Conservation (phyloP, 202 grass and related monocot species). For the Carex arenaria region DNA sequence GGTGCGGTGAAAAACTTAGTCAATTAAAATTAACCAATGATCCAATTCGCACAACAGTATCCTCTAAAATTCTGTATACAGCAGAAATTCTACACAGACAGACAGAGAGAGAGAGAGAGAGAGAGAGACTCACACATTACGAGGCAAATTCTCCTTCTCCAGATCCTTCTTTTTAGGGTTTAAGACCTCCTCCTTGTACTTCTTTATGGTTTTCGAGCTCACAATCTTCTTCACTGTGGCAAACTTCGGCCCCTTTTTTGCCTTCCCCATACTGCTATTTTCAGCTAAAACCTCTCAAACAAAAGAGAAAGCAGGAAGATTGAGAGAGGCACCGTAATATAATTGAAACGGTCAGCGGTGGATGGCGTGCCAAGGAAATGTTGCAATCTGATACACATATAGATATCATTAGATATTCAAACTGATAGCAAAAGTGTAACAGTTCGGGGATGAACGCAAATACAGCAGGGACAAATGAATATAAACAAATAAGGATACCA, state of each 20-base stretch:
- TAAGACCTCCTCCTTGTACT: conserved; percentile 87
- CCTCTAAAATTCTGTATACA: not conserved
- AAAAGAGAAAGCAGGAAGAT: not conserved
- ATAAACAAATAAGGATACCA: too few species aligned
- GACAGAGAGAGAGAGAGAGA: not conserved
- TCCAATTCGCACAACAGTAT: not conserved
- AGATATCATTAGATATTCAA: too few species aligned
- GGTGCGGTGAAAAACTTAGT: not conserved
- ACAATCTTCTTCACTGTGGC: conserved; percentile 69
- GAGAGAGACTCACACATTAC: conserved; percentile 58
- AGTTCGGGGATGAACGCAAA: too few species aligned
- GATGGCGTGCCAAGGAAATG: too few species aligned
- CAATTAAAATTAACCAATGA: not conserved
- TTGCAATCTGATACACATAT: too few species aligned
- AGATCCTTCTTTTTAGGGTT: conserved; percentile 72
- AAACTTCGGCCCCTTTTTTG: conserved; percentile 62
- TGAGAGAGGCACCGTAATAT: not conserved
- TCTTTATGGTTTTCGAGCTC: conserved; percentile 71
- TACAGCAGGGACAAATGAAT: too few species aligned
- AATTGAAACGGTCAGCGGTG: too few species aligned
- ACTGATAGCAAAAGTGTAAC: too few species aligned
- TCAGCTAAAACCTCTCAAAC: not conserved
- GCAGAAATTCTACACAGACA: not conserved
- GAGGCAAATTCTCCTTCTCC: conserved; percentile 56
- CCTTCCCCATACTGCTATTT: conserved; percentile 42